Conservation (phyloP, 129 eudicot species). For the Rutidosis leptorrhynchoides region DNA sequence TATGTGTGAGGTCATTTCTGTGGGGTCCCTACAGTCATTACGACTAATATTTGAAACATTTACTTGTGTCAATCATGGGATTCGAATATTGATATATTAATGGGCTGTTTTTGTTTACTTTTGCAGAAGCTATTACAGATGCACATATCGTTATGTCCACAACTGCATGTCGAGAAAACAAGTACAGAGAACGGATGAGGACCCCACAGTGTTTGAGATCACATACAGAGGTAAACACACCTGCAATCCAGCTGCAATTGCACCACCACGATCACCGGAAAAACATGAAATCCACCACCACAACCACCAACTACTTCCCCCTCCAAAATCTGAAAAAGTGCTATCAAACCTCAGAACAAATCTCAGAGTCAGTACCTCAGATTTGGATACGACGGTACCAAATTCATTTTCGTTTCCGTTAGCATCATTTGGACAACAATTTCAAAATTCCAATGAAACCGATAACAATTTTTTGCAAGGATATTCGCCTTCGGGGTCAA, state of each 20-base stretch:
- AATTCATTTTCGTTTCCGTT: conserved; percentile 51
- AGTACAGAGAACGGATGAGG: conserved; percentile 82
- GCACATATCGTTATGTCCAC: conserved; percentile 60
- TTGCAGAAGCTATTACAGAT: conserved; percentile 91
- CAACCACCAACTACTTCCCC: conserved; percentile 26
- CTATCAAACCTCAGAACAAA: conserved; percentile 47
- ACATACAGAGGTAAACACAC: conserved; percentile 78
- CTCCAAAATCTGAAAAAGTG: conserved; percentile 33
- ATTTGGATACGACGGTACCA: conserved; percentile 37
- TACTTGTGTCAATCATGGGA: neutral
- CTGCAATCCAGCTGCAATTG: conserved; percentile 50
- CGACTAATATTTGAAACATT: neutral
- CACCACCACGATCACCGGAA: conserved; percentile 49
- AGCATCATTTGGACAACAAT: conserved; percentile 36
- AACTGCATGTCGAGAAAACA: conserved; percentile 82
- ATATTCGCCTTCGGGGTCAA: conserved; percentile 54
- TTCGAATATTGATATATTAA: neutral
- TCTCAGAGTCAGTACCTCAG: conserved; percentile 51
- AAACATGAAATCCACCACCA: conserved; percentile 40
- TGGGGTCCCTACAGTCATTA: conserved; percentile 1
- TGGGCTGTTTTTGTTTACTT: conserved; percentile 6
- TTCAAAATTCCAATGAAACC: conserved; percentile 14
- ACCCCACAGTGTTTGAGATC: conserved; percentile 68
- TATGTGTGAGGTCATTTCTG: neutral
- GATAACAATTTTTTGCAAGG: conserved; percentile 35